Percentiles rank a stretch among this genome's conserved stretches.
phyloP scores from a whole-genome alignment of 1,284 basidiomycete genomes.

The Boletus sp. region DNA sequence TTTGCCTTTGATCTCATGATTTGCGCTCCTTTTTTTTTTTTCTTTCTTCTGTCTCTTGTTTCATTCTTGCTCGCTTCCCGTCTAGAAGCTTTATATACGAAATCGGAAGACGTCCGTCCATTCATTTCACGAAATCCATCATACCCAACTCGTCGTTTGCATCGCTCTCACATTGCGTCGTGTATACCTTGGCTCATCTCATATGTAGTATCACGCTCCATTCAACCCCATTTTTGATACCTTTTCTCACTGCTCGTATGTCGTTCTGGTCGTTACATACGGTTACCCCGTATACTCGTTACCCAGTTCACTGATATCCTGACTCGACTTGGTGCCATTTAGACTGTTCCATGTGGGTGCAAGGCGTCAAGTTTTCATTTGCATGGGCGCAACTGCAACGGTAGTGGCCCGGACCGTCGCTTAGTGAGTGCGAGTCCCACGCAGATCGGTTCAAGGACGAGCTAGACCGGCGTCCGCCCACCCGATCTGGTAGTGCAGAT shows the following conservation, averaged over 20 bases:
- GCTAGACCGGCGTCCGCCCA: conserved; percentile 18
- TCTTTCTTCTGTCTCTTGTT: neutral
- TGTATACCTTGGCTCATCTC: conserved; percentile 35
- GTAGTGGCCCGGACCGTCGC: conserved; percentile 12
- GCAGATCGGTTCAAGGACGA: conserved; percentile 8
- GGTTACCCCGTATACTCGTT: conserved; percentile 38
- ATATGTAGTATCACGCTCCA: conserved; percentile 37
- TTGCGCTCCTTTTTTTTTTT: conserved; percentile 24
- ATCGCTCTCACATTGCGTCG: conserved; percentile 36
- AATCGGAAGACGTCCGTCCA: conserved; percentile 34
- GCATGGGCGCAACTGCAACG: conserved; percentile 19
- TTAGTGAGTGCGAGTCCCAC: conserved; percentile 9
- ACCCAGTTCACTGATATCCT: conserved; percentile 35
- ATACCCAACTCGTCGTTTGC: conserved; percentile 35
- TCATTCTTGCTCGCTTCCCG: conserved; percentile 32
- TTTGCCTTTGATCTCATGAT: conserved; percentile 30
- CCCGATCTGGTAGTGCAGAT: conserved; percentile 29
- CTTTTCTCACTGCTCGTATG: conserved; percentile 19
- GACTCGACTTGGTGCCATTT: conserved; percentile 19
- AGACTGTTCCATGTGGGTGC: conserved; percentile 12
- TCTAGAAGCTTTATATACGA: conserved; percentile 31
- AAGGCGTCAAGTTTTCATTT: conserved; percentile 29
- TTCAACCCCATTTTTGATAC: conserved; percentile 35
- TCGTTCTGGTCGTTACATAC: conserved; percentile 31
- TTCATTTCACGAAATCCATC: conserved; percentile 35